phyloP scores from a whole-genome alignment of 2,329 filamentous ascomycete species.

The Leptographium lundbergii region DNA sequence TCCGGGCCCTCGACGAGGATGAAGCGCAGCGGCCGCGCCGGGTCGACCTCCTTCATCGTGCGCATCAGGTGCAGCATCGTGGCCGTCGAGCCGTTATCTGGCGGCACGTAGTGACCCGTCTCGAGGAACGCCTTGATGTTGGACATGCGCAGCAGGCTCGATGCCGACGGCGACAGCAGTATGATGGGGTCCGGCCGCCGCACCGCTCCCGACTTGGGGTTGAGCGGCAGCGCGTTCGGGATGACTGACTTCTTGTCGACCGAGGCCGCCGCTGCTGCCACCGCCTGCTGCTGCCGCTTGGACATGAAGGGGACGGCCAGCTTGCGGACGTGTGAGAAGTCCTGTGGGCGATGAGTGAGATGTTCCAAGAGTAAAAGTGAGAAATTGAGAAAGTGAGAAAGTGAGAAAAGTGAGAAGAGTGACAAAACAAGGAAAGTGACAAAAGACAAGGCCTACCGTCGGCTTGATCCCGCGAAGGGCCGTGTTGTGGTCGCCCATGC shows the following conservation, averaged over 20 bases:
- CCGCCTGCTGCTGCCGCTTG: slow-evolving; percentile 34
- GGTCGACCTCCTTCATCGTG: slow-evolving; percentile 56
- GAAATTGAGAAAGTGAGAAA: not conserved
- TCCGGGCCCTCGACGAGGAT: slow-evolving; percentile 88
- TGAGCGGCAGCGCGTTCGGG: slow-evolving; percentile 33
- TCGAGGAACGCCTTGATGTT: slow-evolving; percentile 94
- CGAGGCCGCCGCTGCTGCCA: slow-evolving; percentile 13
- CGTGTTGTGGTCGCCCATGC: slow-evolving; percentile 86
- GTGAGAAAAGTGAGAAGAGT: not conserved
- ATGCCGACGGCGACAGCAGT: slow-evolving; percentile 88
- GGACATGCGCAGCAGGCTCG: slow-evolving; percentile 84
- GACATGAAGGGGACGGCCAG: slow-evolving; percentile 65
- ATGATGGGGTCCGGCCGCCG: slow-evolving; percentile 74
- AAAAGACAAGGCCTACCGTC: slow-evolving; percentile 51
- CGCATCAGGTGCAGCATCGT: slow-evolving; percentile 83
- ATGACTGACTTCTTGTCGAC: slow-evolving; percentile 23
- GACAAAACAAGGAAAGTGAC: not conserved
- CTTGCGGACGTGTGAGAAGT: slow-evolving; percentile 90
- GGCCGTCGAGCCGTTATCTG: slow-evolving; percentile 55
- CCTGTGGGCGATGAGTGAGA: slow-evolving; percentile 36
- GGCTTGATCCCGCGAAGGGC: slow-evolving; percentile 78
- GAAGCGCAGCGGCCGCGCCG: slow-evolving; percentile 69
- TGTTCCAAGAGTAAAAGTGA: too few species aligned
- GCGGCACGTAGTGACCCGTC: slow-evolving; percentile 65
- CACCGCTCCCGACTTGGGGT: slow-evolving; percentile 33